Percentiles rank a stretch among this genome's conserved stretches.
Conservation (phyloP, 106 monocot species). For the Narthecium ossifragum region DNA sequence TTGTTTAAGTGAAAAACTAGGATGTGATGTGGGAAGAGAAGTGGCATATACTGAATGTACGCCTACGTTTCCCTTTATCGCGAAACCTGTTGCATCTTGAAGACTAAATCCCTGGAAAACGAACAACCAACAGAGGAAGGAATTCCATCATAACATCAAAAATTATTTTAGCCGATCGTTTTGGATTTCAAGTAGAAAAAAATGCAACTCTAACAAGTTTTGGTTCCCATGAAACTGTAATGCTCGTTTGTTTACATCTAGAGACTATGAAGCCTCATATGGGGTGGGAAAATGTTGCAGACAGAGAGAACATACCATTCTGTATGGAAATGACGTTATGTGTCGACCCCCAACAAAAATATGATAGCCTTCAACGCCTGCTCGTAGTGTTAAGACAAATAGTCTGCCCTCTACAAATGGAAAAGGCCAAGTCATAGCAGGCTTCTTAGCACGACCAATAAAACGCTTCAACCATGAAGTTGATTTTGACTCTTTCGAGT, state of each 20-base stretch:
- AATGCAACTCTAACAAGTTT: too few species aligned
- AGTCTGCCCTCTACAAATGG: slow-evolving; percentile 76
- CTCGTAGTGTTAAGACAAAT: slow-evolving; percentile 73
- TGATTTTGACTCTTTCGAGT: slow-evolving; percentile 67
- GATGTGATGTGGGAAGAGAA: slow-evolving; percentile 70
- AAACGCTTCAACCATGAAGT: slow-evolving; percentile 80
- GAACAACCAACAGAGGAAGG: too few species aligned
- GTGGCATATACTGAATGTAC: slow-evolving; percentile 72
- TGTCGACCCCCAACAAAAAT: slow-evolving; percentile 74
- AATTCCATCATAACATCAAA: too few species aligned
- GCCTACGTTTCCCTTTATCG: slow-evolving; percentile 66
- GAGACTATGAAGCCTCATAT: too few species aligned
- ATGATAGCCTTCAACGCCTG: slow-evolving; percentile 89
- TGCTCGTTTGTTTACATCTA: too few species aligned
- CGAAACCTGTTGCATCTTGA: slow-evolving; percentile 93
- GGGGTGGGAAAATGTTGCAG: too few species aligned
- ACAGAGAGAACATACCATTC: slow-evolving; percentile 34
- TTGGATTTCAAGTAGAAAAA: too few species aligned
- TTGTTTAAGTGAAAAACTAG: slow-evolving; percentile 70
- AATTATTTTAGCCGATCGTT: too few species aligned
- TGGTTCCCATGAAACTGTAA: too few species aligned
- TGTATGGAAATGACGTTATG: slow-evolving; percentile 75
- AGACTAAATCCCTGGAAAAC: slow-evolving; percentile 79
- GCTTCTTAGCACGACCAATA: slow-evolving; percentile 88
- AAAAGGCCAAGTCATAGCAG: slow-evolving; percentile 87